phyloP scores from a whole-genome alignment of 176 grass and related monocot genomes.

The Musa itinerans region DNA sequence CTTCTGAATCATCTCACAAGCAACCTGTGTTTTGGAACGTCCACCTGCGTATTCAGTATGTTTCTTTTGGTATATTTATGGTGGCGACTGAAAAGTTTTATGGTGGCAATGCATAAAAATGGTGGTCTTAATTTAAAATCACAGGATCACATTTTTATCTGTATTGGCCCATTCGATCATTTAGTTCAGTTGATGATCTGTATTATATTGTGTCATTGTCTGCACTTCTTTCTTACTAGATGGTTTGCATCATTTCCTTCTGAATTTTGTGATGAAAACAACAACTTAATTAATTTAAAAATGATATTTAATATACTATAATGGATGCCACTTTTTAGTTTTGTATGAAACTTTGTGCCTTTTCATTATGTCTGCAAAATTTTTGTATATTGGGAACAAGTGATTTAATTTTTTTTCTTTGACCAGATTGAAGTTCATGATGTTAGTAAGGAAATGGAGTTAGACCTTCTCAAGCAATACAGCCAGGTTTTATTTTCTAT shows the following conservation, averaged over 20 bases:
- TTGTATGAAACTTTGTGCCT: neutral
- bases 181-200: too few relatives aligned
- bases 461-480: conserved; percentile 96
- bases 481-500: conserved; percentile 59
- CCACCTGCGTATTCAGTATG: neutral
- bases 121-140: too few relatives aligned
- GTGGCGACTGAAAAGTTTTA: too few relatives aligned
- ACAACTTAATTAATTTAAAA: neutral
- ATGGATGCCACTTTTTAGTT: neutral
- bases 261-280: neutral
- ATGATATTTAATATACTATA: neutral
- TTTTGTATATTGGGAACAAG: neutral
- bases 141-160: too few relatives aligned
- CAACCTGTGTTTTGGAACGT: neutral
- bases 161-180: too few relatives aligned
- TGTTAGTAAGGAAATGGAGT: conserved; percentile 97
- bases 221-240: too few relatives aligned
- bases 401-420: conserved; percentile 20
- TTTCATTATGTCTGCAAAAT: neutral
- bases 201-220: too few relatives aligned
- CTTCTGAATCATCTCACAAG: neutral
- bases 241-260: too few relatives aligned
- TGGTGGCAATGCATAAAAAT: too few relatives aligned
- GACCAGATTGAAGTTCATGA: conserved; percentile 94
- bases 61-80: too few relatives aligned